Base-by-base conservation (phyloP, 208 protist species). In the Lotmaria passim region DNA sequence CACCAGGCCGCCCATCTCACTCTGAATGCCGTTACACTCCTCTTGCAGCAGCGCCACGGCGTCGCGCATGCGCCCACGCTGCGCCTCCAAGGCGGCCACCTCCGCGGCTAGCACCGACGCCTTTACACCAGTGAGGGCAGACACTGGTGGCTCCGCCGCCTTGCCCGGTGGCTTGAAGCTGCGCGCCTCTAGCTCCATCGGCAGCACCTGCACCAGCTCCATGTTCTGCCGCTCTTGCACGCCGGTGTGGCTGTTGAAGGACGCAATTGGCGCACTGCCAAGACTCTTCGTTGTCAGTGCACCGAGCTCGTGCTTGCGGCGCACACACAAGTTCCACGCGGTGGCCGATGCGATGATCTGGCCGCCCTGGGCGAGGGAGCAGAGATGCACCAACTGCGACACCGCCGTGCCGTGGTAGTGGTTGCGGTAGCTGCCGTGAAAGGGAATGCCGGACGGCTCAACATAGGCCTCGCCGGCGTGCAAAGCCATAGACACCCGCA, bases 391-490 rank as follows among this genome's bases (percentile, higher is more conserved):
- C 8, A 90, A 74, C 77, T 96, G 91, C 47, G 81, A 90, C 47
- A 96, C 84, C 0, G 91, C 85, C 55, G 79, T 75, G 12, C 91
- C 91, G 72, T 93, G 94, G 79, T 93, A 96, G 76, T 94, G 91
- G 51, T 76, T 78, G 4, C 85, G 85, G 75, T 85, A 93, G 38
- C 61, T 55, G 11, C 70, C 72, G 38, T 62, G 55, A 14, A 58
- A 30, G 19, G 83, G 83, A 19, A 96, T 86, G 15, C 79, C 84
- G 23, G 86, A 85, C 28, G 80, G 80, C 66, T 96, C 88, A 21
- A 92, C 64, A 65, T 83, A 90, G 1, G 70, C 70, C 56, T 88
- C 84, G 30, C 91, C 91, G 7, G 82, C 78, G 76, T 96, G 91
- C 58, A 96, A 30, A 6, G 87, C 83, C 88, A 93, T 93, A 15